Evolutionary conservation across 805 yeast genomes (phyloP).

Genomic region (Sugiyamaella chiloensis): DNA sequence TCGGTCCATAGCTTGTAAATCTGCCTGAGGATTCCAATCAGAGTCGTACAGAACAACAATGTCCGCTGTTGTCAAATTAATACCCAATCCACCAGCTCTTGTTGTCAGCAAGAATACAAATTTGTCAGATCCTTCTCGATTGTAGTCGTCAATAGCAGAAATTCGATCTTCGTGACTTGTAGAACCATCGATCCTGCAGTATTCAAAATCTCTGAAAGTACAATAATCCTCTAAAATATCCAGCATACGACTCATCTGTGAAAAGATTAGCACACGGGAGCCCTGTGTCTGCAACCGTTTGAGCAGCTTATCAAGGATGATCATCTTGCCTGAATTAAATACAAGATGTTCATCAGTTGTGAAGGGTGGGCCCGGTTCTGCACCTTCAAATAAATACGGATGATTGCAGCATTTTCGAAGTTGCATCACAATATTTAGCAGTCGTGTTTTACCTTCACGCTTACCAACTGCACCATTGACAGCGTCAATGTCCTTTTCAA

Average conservation of each 20-base stretch:
- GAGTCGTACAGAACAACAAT: conserved; percentile 85
- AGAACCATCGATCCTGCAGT: conserved; percentile 91
- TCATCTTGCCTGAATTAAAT: conserved; percentile 85
- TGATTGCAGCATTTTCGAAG: conserved; percentile 95
- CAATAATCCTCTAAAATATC: conserved; percentile 94
- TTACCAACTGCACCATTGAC: conserved; percentile 91
- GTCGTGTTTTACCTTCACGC: conserved; percentile 78
- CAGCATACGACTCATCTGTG: conserved; percentile 87
- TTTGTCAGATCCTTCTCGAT: conserved; percentile 72
- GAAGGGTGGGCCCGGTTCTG: conserved; percentile 97
- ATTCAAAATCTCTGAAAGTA: conserved; percentile 74
- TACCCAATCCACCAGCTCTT: conserved; percentile 96
- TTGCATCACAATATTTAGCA: conserved; percentile 94
- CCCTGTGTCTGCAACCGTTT: conserved; percentile 72
- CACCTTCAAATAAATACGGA: conserved; percentile 97
- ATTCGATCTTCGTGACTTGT: conserved; percentile 92
- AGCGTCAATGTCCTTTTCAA: conserved; percentile 93
- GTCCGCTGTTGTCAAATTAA: conserved; percentile 87
- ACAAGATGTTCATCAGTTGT: conserved; percentile 93
- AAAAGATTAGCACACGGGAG: conserved; percentile 84
- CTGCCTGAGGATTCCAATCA: conserved; percentile 99
- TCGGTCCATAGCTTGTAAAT: conserved; percentile 95
- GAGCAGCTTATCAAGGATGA: conserved; percentile 78
- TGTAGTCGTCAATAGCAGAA: conserved; percentile 87
- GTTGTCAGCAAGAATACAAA: conserved; percentile 85